Base-by-base conservation (phyloP, 352 stramenopile species). In the Globisporangium radiosum region DNA sequence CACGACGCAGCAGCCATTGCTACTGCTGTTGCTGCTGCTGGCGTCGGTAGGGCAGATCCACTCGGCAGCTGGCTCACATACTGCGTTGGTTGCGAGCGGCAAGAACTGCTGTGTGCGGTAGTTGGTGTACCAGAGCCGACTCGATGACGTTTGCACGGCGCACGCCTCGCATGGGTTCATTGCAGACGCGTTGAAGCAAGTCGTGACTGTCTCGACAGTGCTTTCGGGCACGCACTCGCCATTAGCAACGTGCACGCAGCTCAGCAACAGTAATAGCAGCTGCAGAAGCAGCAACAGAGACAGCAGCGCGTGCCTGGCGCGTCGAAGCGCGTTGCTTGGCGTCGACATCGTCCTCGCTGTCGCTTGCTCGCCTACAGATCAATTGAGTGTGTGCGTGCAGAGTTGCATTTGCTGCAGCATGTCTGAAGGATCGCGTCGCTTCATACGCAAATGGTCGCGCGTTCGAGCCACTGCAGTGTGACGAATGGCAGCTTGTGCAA, bases 1-100 rank as follows among this genome's bases (percentile, higher is more conserved):
- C 3, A 54, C 47, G 2, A 69, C 65, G 19, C 65, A 71, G 53
- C 65, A 71, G 1, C 17, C 17, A 8, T 48, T 45, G 17, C 56
- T 56, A 4, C 55, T 43, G 33, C 63, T 62, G 15, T 50, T 37
- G 13, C 52, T 45, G 17, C 56, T 56, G 5, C 55, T 43, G 33
- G 65, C 62, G 15, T 50, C 36, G 2, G 5, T 15, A 2, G 61
- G 62, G 14, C 65, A 71, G 10, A 71, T 49, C 65, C 65, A 69
- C 13, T 56, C 11, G 4, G 52, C 40, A 0, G 65, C 65, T 5
- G 57, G 57, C 8, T 71, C 65, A 33, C 65, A 71, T 25, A 19
- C 4, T 11, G 36, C 49, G 6, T 37, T 17, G 4, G 19, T 25
- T 7, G 19, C 6, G 0, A 62, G 57, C 19, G 42, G 15, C 0